Conservation (phyloP, 306 rosid genomes). For the Sindora glabra region DNA sequence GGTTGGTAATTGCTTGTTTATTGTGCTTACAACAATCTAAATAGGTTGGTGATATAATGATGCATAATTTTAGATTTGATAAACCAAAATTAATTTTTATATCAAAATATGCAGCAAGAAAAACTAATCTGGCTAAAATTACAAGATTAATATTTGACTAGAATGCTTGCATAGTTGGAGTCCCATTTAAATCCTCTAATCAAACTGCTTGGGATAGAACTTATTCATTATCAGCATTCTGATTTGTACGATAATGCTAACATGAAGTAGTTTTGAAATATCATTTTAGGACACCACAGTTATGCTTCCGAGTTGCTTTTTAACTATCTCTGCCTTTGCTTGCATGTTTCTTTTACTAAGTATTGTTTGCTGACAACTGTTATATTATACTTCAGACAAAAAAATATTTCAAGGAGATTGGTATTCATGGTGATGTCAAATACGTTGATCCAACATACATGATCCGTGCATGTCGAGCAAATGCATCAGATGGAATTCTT, state of each 20-base stretch:
- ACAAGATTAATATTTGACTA: not conserved
- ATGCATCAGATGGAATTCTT: conserved; percentile 97
- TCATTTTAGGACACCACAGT: too few species aligned
- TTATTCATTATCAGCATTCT: too few species aligned
- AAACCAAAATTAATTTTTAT: not conserved
- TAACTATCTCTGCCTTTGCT: not conserved
- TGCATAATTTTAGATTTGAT: not conserved
- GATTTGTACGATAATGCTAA: too few species aligned
- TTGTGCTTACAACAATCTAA: not conserved
- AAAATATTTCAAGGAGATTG: conserved; percentile 65
- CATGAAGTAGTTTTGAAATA: too few species aligned
- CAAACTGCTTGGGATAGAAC: too few species aligned
- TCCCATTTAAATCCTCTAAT: conserved; percentile 45
- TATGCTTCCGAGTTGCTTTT: too few species aligned
- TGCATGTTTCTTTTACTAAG: not conserved
- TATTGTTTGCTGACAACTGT: not conserved
- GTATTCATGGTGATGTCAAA: conserved; percentile 81
- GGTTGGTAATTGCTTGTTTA: conserved; percentile 45
- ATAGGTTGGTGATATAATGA: conserved; percentile 4
- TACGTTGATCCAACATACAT: conserved; percentile 95
- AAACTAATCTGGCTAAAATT: not conserved
- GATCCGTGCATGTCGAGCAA: conserved; percentile 96
- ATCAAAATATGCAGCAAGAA: not conserved
- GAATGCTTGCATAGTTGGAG: not conserved
- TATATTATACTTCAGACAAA: conserved; percentile 57